Base-by-base conservation (phyloP, 2,329 filamentous ascomycete genomes). In the Fusarium lyarnte region DNA sequence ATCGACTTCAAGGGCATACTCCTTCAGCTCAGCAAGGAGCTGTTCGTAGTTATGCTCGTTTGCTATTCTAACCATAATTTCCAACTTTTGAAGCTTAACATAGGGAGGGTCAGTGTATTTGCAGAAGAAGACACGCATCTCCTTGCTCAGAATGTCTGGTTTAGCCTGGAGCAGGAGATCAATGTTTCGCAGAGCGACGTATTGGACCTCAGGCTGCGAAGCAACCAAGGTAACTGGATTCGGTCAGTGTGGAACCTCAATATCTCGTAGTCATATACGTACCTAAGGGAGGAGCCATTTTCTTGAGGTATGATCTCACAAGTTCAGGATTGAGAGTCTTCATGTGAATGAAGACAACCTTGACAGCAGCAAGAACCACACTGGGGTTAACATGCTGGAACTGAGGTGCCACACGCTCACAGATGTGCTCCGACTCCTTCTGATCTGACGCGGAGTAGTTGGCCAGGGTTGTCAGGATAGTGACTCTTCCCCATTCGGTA, bases 41-140 rank as follows among this genome's bases (percentile, higher is more conserved):
- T 98, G 96, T 79, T 99, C 96, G 67, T 95, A 95, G 79, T 98
- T 99, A 80, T 92, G 93, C 76, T 98, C 95, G 83, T 98, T 98
- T 69, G 95, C 94, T 90, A 99, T 98, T 82, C 96, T 92, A 52
- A 99, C 95, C 96, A 99, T 98, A 72, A 98, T 98, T 81, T 99
- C 96, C 54, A 99, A 89, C 81, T 99, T 99, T 80, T 97, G 93
- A 67, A 99, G 90, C 83, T 99, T 99, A 78, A 99, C 91, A 81
- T 99, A 99, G 27, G 94, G 94, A 4, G 96, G 95, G 77, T 99
- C 96, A 80, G 98, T 98, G 85, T 99, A 99, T 84, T 99, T 99
- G 91, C 96, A 99, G 85, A 99, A 99, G 85, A 99, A 99, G 13
- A 99, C 96, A 47, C 96, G 91, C 78, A 99, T 90, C 82, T 99